phyloP scores from a whole-genome alignment of 805 yeast species.

The Cyberlindnera bimundalis region DNA sequence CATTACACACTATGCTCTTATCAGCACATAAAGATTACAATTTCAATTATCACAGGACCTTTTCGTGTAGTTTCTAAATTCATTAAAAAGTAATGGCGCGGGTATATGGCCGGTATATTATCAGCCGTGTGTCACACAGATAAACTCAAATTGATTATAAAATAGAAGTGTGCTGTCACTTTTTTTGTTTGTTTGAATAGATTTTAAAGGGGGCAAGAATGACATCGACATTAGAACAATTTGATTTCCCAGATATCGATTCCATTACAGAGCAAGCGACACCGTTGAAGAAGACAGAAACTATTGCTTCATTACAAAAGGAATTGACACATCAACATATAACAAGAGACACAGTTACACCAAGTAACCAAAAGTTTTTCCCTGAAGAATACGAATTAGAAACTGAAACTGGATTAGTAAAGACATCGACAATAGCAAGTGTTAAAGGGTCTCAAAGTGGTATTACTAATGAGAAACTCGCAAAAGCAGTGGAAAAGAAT shows the following conservation, averaged over 20 bases:
- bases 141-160: too few relatives aligned
- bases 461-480: conserved; percentile 24
- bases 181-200: background rate
- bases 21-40: conserved; percentile 38
- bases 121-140: too few relatives aligned
- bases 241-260: conserved; percentile 18
- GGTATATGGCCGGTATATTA: background rate
- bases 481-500: conserved; percentile 32
- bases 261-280: conserved; percentile 6
- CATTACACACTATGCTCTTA: conserved; percentile 70
- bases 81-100: conserved; percentile 2
- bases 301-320: conserved; percentile 2
- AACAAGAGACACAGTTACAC: conserved; percentile 13
- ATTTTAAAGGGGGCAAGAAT: background rate
- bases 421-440: conserved; percentile 39
- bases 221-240: conserved; percentile 10
- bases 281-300: conserved; percentile 8
- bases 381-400: conserved; percentile 69
- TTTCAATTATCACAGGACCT: too few relatives aligned
- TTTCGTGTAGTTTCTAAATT: too few relatives aligned
- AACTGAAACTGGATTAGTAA: conserved; percentile 64
- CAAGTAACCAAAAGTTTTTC: conserved; percentile 33
- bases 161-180: background rate
- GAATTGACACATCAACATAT: conserved; percentile 9
- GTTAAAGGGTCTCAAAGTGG: conserved; percentile 8